Evolutionary conservation across 1,284 basidiomycete species (phyloP).

Genomic region (Malassezia caprae): DNA sequence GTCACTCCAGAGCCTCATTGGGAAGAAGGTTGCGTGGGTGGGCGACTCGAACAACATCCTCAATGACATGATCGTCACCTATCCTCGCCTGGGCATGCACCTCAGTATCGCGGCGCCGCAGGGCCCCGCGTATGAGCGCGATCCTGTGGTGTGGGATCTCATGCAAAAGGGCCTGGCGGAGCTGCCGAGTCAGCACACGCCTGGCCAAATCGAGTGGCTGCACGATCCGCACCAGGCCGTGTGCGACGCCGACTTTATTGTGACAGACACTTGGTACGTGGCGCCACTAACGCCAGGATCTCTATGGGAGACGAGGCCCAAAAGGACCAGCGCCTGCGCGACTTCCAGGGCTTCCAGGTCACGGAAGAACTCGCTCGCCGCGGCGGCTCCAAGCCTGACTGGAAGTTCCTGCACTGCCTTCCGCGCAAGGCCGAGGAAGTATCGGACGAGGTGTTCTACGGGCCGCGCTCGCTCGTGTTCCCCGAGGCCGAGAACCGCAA

Average conservation of each 20-base stretch:
- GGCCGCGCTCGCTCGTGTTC: slow-evolving; percentile 42
- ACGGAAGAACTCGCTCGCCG: slow-evolving; percentile 58
- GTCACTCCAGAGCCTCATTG: slow-evolving; percentile 48
- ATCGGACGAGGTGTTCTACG: slow-evolving; percentile 45
- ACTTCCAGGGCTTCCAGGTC: slow-evolving; percentile 87
- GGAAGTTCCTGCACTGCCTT: slow-evolving; percentile 94
- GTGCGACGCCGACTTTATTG: slow-evolving; percentile 76
- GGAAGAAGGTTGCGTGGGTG: slow-evolving; percentile 61
- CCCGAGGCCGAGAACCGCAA: slow-evolving; percentile 48
- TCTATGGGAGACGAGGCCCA: slow-evolving; percentile 98
- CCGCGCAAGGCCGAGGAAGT: slow-evolving; percentile 83
- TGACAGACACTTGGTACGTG: slow-evolving; percentile 55
- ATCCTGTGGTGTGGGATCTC: slow-evolving; percentile 60
- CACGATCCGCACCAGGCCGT: slow-evolving; percentile 75
- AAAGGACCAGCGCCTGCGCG: slow-evolving; percentile 73
- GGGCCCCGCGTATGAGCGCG: slow-evolving; percentile 61
- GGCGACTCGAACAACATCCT: slow-evolving; percentile 93
- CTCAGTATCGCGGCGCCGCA: slow-evolving; percentile 72
- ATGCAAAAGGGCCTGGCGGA: slow-evolving; percentile 43
- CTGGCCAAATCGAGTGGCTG: slow-evolving; percentile 60
- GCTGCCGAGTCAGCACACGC: slow-evolving; percentile 43
- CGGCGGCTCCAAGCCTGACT: slow-evolving; percentile 72
- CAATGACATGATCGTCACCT: slow-evolving; percentile 92
- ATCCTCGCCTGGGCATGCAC: slow-evolving; percentile 79
- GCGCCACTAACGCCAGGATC: slow-evolving; percentile 55